Evolutionary conservation across 2,329 filamentous ascomycete genomes (phyloP).

Genomic region (Paecilomyces niveus): DNA sequence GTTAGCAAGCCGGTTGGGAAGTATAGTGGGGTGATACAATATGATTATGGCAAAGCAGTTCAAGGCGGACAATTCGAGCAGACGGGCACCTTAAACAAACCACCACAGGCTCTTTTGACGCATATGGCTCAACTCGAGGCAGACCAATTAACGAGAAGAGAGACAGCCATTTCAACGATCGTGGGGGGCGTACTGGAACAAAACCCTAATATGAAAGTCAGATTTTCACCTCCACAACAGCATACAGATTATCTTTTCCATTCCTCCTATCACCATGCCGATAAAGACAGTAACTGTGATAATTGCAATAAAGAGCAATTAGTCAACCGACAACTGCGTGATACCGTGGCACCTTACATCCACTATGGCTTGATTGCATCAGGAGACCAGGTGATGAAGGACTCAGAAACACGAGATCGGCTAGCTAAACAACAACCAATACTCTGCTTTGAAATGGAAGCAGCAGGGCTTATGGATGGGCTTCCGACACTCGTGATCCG

Average conservation of each 20-base stretch:
- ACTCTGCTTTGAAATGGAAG: background rate
- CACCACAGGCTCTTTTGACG: constrained; percentile 9
- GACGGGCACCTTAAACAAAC: constrained; percentile 9
- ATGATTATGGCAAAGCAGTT: constrained; percentile 8
- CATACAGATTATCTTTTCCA: no score
- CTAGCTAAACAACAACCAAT: background rate
- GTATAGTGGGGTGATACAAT: constrained; percentile 13
- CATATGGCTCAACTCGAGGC: no score
- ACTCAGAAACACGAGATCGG: background rate
- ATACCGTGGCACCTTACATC: background rate
- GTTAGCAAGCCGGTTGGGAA: constrained; percentile 8
- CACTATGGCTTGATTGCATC: constrained; percentile 5
- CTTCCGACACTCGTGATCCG: constrained; percentile 16
- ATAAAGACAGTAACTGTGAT: constrained; percentile 2
- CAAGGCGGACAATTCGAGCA: constrained; percentile 2
- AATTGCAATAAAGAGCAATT: constrained; percentile 11
- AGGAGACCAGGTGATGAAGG: constrained; percentile 3
- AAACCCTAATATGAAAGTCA: no score
- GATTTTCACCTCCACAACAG: no score
- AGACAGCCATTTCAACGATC: no score
- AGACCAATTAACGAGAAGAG: no score
- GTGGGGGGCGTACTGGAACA: no score
- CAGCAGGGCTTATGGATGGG: no score
- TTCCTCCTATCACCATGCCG: no score
- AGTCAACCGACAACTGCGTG: constrained; percentile 3